phyloP scores from a whole-genome alignment of 2,329 filamentous ascomycete species.

The Lachnellula hyalina region DNA sequence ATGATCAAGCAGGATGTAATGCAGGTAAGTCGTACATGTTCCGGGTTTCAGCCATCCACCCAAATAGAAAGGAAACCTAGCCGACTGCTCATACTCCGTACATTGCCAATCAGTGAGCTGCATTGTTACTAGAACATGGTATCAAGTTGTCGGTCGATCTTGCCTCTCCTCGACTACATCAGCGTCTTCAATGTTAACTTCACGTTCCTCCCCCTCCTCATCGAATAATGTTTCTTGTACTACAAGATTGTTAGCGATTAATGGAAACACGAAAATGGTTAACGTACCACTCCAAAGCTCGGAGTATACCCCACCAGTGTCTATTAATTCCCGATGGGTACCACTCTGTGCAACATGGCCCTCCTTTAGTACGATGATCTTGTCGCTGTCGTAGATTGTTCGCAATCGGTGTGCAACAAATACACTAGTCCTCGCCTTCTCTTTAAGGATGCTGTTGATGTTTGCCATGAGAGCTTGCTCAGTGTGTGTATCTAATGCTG shows the following conservation, averaged over 20 bases:
- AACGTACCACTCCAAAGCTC: conserved; percentile 81
- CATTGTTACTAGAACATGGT: background rate
- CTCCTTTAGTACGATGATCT: conserved; percentile 85
- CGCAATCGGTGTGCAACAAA: conserved; percentile 90
- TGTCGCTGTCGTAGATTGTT: conserved; percentile 88
- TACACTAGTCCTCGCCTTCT: conserved; percentile 84
- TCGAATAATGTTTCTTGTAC: conserved; percentile 59
- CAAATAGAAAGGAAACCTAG: background rate
- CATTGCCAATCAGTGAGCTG: background rate
- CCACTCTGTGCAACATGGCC: conserved; percentile 85
- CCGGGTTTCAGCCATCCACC: background rate
- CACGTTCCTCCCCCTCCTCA: conserved; percentile 40
- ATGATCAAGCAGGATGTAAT: background rate
- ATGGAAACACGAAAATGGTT: conserved; percentile 7
- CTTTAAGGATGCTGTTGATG: conserved; percentile 86
- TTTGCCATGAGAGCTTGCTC: conserved; percentile 86
- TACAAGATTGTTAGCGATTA: conserved; percentile 27
- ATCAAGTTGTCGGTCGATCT: conserved; percentile 8
- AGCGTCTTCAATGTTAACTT: conserved; percentile 21
- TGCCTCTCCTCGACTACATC: conserved; percentile 8
- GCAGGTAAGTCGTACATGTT: background rate
- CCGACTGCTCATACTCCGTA: background rate
- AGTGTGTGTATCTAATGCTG: conserved; percentile 86
- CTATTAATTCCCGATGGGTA: conserved; percentile 78
- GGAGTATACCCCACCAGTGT: conserved; percentile 73